Percentiles rank a stretch among this genome's conserved stretches.
These are phyloP conservation scores for Simplicillium aogashimaense DNA, from an alignment of 2,329 filamentous ascomycete genomes.

Conservation along the genomic window DNA sequence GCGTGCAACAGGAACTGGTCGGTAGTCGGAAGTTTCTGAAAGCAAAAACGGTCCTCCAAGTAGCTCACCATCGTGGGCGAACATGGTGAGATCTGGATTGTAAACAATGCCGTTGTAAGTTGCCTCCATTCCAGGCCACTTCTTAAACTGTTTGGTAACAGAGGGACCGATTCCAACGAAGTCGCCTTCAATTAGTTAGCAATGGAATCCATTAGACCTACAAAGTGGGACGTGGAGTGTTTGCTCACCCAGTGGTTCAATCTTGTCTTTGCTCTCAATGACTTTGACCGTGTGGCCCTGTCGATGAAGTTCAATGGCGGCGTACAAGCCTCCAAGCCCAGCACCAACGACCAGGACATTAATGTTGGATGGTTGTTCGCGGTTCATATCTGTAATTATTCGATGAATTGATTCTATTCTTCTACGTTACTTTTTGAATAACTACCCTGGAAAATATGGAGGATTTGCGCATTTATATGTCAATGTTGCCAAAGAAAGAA, in stretches of 20 bases:
- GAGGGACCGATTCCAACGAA: constrained; percentile 1
- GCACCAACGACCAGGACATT: background rate
- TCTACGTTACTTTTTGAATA: too few species aligned
- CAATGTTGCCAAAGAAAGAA: too few species aligned
- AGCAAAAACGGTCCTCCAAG: background rate
- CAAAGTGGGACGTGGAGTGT: too few species aligned
- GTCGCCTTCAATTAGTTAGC: background rate
- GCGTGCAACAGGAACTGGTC: background rate
- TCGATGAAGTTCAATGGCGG: constrained; percentile 8
- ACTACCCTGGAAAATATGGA: too few species aligned
- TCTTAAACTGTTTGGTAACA: background rate
- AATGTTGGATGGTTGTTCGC: background rate
- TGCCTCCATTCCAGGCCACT: constrained; percentile 2
- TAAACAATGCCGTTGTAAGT: constrained; percentile 1
- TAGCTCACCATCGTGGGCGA: background rate
- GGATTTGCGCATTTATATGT: too few species aligned
- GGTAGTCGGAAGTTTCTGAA: background rate
- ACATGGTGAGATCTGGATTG: background rate
- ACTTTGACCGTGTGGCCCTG: constrained; percentile 5
- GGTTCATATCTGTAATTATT: background rate
- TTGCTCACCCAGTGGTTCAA: background rate
- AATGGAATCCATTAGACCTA: background rate
- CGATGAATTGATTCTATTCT: background rate
- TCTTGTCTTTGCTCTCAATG: constrained; percentile 3
- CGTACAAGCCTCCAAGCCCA: constrained; percentile 2